Percentiles rank a stretch among this genome's conserved stretches.
phyloP scores from a whole-genome alignment of 352 stramenopile species.

The Sclerospora graminicola region DNA sequence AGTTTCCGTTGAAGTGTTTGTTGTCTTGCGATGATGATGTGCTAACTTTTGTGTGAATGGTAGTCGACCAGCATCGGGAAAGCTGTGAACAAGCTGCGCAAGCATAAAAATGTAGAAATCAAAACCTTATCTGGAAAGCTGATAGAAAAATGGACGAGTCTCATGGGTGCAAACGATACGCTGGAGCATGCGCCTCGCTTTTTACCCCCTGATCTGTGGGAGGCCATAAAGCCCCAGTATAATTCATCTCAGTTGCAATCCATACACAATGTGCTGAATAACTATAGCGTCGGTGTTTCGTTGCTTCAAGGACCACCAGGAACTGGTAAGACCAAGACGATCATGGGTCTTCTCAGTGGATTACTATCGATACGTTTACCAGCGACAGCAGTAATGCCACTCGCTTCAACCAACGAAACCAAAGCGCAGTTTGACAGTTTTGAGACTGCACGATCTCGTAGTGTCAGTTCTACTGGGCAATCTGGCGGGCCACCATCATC shows the following conservation, averaged over 20 bases:
- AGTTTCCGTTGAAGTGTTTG: constrained; percentile 1
- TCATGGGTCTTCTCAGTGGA: constrained; percentile 75
- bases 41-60: constrained; percentile 3
- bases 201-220: constrained; percentile 50
- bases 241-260: constrained; percentile 83
- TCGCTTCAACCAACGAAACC: constrained; percentile 3
- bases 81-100: constrained; percentile 76
- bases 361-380: constrained; percentile 57
- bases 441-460: constrained; percentile 29
- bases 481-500: constrained; percentile 2
- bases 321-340: constrained; percentile 92
- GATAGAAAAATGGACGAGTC: constrained; percentile 72
- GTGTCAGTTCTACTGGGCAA: constrained; percentile 6
- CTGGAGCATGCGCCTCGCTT: constrained; percentile 51
- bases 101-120: constrained; percentile 52
- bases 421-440: constrained; percentile 42
- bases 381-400: constrained; percentile 31
- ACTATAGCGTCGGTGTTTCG: constrained; percentile 78
- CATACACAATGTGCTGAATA: constrained; percentile 81
- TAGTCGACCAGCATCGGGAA: constrained; percentile 81
- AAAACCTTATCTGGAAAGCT: constrained; percentile 32
- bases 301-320: constrained; percentile 92
- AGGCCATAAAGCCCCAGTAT: constrained; percentile 66
- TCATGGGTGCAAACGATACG: constrained; percentile 60
- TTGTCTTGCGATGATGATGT: not conserved